phyloP scores from a whole-genome alignment of 208 protist species.

The Leptomonas pyrrhocoris region DNA sequence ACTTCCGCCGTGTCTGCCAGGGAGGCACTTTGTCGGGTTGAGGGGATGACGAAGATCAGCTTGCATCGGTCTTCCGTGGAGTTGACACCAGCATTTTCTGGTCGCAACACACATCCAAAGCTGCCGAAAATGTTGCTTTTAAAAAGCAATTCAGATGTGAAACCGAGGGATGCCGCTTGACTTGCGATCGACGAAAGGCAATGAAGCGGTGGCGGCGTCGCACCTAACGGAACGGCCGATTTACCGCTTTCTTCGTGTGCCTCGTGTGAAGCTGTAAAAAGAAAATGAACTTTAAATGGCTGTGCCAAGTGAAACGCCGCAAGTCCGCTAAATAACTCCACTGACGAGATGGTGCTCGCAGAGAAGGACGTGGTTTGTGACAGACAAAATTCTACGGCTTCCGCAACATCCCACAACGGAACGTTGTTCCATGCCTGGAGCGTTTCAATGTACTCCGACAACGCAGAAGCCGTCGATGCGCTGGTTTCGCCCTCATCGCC shows the following conservation, averaged over 20 bases:
- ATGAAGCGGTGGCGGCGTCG: slow-evolving; percentile 15
- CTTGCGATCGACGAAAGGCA: slow-evolving; percentile 14
- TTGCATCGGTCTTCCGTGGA: slow-evolving; percentile 10
- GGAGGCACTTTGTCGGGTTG: background rate
- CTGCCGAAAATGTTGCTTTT: slow-evolving; percentile 4
- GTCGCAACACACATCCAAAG: slow-evolving; percentile 23
- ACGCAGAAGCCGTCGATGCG: background rate
- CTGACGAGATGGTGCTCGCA: slow-evolving; percentile 9
- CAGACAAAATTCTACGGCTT: slow-evolving; percentile 20
- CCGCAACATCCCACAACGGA: slow-evolving; percentile 2
- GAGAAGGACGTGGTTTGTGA: slow-evolving; percentile 32
- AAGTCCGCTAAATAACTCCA: slow-evolving; percentile 6
- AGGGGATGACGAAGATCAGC: slow-evolving; percentile 18
- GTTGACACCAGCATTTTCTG: background rate
- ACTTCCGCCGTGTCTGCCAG: background rate
- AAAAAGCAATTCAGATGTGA: slow-evolving; percentile 22
- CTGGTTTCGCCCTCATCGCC: background rate
- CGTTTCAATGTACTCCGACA: slow-evolving; percentile 20
- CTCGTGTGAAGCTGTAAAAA: background rate
- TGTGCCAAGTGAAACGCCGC: slow-evolving; percentile 8
- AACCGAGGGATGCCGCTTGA: slow-evolving; percentile 5
- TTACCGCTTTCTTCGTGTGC: background rate
- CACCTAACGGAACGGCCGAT: background rate
- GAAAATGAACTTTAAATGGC: slow-evolving; percentile 28
- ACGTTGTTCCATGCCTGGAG: slow-evolving; percentile 30